Evolutionary conservation across 148 eudicot species (phyloP).

Genomic region (Rhododendron ovatum): DNA sequence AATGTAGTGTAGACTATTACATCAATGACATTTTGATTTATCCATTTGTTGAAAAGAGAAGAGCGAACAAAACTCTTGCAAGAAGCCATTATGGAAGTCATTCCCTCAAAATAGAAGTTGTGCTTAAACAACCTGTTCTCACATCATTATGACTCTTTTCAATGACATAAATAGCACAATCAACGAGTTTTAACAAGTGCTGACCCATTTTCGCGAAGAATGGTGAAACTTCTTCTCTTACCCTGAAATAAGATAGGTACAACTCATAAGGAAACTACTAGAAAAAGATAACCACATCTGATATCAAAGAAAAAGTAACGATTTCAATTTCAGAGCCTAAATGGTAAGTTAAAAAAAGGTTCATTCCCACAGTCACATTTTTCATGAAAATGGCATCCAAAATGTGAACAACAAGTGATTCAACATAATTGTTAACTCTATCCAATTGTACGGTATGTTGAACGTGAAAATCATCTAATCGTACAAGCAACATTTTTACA

Average conservation of each 20-base stretch:
- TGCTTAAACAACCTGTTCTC: constrained; percentile 34
- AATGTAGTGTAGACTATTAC: constrained; percentile 29
- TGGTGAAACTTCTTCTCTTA: constrained; percentile 39
- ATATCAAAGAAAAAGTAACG: background rate
- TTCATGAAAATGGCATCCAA: background rate
- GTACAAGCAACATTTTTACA: background rate
- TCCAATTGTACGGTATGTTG: background rate
- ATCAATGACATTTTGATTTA: constrained; percentile 27
- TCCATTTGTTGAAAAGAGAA: constrained; percentile 41
- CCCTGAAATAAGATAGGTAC: constrained; percentile 32
- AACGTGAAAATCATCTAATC: background rate
- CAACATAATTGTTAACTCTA: background rate
- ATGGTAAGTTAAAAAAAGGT: background rate
- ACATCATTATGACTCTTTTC: constrained; percentile 39
- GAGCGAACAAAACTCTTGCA: constrained; percentile 58
- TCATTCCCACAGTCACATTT: background rate
- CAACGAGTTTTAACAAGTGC: constrained; percentile 48
- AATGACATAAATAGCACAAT: constrained; percentile 46
- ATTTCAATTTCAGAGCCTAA: background rate
- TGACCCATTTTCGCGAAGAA: constrained; percentile 46
- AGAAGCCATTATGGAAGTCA: constrained; percentile 33
- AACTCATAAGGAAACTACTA: background rate
- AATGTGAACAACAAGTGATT: background rate
- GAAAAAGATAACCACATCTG: background rate
- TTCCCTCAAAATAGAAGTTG: constrained; percentile 46